Conservation (phyloP, 768 basidiomycete genomes). For the Boletus rufocinnamomeus region DNA sequence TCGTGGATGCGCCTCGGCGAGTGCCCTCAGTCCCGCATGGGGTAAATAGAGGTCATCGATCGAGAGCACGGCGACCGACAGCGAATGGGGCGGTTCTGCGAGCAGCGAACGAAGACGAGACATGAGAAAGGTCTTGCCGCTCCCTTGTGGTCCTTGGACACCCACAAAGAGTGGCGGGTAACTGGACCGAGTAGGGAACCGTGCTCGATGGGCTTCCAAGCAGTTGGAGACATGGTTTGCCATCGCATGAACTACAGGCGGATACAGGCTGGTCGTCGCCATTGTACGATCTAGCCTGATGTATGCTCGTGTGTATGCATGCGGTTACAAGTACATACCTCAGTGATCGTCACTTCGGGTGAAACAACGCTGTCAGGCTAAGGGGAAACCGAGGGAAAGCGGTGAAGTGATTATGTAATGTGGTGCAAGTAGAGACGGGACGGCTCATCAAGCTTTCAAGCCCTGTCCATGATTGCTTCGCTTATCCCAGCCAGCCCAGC, state of each 20-base stretch:
- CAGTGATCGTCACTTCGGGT: too few relatives aligned
- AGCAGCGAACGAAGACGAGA: conserved; percentile 49
- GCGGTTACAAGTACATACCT: too few relatives aligned
- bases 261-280: conserved; percentile 16
- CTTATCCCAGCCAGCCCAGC: too few relatives aligned
- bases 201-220: conserved; percentile 35
- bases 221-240: conserved; percentile 41
- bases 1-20: conserved; percentile 50
- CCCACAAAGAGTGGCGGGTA: conserved; percentile 75
- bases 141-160: conserved; percentile 92
- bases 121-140: conserved; percentile 86
- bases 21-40: conserved; percentile 54
- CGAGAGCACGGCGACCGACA: conserved; percentile 66
- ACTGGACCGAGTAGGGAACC: conserved; percentile 2
- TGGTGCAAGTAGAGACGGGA: too few relatives aligned
- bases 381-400: too few relatives aligned
- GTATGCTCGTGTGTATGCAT: too few relatives aligned
- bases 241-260: conserved; percentile 41
- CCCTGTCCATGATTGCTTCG: too few relatives aligned
- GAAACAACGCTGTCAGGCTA: too few relatives aligned
- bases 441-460: too few relatives aligned
- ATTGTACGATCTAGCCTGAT: too few relatives aligned
- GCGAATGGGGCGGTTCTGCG: conserved; percentile 46
- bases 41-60: conserved; percentile 88
- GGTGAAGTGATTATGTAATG: too few relatives aligned